Evolutionary conservation across 768 basidiomycete species (phyloP).

Genomic region (Neoboletus magnificus): DNA sequence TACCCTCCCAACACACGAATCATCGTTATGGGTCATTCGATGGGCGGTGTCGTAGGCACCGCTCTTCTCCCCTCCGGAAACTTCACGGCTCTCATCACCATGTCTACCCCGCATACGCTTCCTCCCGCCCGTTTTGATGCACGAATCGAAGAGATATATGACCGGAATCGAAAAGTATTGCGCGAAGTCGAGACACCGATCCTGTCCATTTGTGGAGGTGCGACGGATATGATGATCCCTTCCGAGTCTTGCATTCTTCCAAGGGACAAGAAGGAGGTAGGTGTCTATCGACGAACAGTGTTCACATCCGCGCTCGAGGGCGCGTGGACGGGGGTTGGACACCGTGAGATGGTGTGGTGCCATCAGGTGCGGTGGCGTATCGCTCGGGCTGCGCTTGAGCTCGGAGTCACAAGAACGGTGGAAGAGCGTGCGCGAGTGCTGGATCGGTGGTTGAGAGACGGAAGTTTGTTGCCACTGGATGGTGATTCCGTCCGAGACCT

Average conservation of each 20-base stretch:
- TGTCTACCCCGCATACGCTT: slow-evolving; percentile 89
- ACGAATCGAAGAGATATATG: slow-evolving; percentile 74
- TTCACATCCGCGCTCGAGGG: slow-evolving; percentile 88
- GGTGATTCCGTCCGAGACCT: slow-evolving; percentile 6
- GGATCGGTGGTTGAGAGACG: slow-evolving; percentile 69
- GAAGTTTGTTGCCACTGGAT: slow-evolving; percentile 42
- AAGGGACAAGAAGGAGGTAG: not conserved
- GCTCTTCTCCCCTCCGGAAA: slow-evolving; percentile 65
- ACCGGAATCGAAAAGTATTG: slow-evolving; percentile 40
- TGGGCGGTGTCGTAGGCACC: slow-evolving; percentile 92
- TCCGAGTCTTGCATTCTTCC: slow-evolving; percentile 83
- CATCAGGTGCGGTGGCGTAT: slow-evolving; percentile 92
- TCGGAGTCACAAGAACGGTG: slow-evolving; percentile 36
- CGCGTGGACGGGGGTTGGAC: slow-evolving; percentile 94
- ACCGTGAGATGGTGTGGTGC: slow-evolving; percentile 98
- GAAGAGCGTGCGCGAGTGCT: slow-evolving; percentile 37
- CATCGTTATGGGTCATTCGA: slow-evolving; percentile 88
- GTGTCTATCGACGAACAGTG: slow-evolving; percentile 54
- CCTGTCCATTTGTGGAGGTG: slow-evolving; percentile 86
- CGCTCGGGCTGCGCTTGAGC: slow-evolving; percentile 74
- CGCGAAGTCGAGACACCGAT: slow-evolving; percentile 56
- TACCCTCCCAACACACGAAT: slow-evolving; percentile 66
- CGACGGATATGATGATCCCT: slow-evolving; percentile 86
- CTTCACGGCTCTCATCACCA: slow-evolving; percentile 84
- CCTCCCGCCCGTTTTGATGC: slow-evolving; percentile 88